Percentiles rank a stretch among this genome's conserved stretches.
These are phyloP conservation scores for Cyclospora cayetanensis DNA, from an alignment of 169 alveolate genomes.

Conservation along the genomic window DNA sequence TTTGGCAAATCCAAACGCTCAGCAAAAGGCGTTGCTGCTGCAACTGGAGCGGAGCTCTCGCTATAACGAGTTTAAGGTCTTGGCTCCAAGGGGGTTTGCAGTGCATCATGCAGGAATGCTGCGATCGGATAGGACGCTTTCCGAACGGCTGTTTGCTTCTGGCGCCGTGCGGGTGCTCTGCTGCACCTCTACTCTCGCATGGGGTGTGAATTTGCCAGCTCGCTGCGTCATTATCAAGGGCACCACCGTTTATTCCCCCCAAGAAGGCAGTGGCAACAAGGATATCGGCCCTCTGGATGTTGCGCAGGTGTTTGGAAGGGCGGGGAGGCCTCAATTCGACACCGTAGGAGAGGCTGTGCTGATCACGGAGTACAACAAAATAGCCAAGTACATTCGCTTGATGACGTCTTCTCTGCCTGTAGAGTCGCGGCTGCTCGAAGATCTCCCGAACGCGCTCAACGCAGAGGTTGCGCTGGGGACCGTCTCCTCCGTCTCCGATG, in stretches of 20 bases:
- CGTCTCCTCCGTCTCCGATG: conserved; percentile 92
- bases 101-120: conserved; percentile 99
- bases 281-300: conserved; percentile 98
- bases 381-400: not conserved
- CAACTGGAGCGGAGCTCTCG: not conserved
- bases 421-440: conserved; percentile 93
- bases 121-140: conserved; percentile 93
- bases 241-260: conserved; percentile 96
- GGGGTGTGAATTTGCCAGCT: conserved; percentile 99
- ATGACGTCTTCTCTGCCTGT: conserved; percentile 84
- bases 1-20: not conserved
- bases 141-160: conserved; percentile 95
- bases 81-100: conserved; percentile 96
- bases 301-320: conserved; percentile 99
- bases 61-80: conserved; percentile 75
- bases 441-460: conserved; percentile 95
- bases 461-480: conserved; percentile 96
- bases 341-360: conserved; percentile 92
- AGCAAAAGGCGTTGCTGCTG: not conserved
- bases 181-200: conserved; percentile 99
- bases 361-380: not conserved
- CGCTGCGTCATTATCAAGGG: conserved; percentile 99
- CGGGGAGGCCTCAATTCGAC: conserved; percentile 99
- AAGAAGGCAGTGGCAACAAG: conserved; percentile 95
- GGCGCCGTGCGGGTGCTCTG: conserved; percentile 95